A percentile compares a stretch with the other conserved stretches of the same genome.
Conservation (phyloP, 2,329 filamentous ascomycete species). For the Epicoccum nigrum region DNA sequence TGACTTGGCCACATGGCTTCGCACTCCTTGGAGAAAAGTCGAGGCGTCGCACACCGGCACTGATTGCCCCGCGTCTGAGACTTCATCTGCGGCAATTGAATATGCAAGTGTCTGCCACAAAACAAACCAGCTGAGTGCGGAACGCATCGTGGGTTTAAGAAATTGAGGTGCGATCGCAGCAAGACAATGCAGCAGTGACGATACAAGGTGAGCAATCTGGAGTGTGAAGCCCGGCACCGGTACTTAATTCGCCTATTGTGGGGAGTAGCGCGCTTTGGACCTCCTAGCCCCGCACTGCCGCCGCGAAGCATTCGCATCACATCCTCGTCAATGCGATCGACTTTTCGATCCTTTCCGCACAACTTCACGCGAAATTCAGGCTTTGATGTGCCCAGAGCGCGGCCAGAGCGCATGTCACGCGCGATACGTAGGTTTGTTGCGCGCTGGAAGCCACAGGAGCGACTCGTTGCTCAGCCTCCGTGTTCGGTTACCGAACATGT, state of each 20-base stretch:
- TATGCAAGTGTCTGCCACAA: neutral
- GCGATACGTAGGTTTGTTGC: neutral
- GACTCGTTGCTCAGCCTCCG: constrained; percentile 6
- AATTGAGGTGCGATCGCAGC: too few relatives aligned
- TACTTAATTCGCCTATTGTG: too few relatives aligned
- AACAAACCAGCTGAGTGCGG: neutral
- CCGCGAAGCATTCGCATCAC: too few relatives aligned
- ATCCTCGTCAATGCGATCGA: too few relatives aligned
- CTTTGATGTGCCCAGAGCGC: neutral
- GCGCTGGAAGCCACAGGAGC: neutral
- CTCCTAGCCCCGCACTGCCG: too few relatives aligned
- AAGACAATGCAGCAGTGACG: too few relatives aligned
- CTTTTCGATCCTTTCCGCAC: too few relatives aligned
- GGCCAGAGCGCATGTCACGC: neutral
- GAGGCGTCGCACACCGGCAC: constrained; percentile 14
- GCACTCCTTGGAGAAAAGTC: constrained; percentile 9
- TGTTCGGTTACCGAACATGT: constrained; percentile 7
- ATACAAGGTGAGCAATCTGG: neutral
- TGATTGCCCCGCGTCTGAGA: neutral
- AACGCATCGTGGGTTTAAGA: neutral
- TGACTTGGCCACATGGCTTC: neutral
- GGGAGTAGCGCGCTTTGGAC: too few relatives aligned
- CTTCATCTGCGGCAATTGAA: neutral
- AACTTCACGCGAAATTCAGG: neutral
- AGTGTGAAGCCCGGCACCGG: neutral